These are phyloP conservation scores for Panicum hallii DNA, from an alignment of 202 grass and related monocot species.

Conservation along the genomic window DNA sequence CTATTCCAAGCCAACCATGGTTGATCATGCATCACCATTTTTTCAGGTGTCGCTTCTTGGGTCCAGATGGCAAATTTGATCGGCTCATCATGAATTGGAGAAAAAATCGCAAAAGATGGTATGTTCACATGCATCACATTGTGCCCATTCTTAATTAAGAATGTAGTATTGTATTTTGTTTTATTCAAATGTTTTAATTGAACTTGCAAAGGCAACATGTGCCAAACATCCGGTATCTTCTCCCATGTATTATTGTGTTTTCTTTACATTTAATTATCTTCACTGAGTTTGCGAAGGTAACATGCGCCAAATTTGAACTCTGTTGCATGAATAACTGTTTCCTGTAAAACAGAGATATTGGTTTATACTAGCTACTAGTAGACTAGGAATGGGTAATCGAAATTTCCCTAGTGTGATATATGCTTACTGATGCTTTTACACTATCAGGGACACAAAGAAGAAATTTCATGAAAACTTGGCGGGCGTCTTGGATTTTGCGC, in stretches of 20 bases:
- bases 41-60: constrained; percentile 80
- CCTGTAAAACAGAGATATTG: not conserved
- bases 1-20: constrained; percentile 29
- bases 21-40: constrained; percentile 22
- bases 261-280: not conserved
- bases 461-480: constrained; percentile 76
- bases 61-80: constrained; percentile 61
- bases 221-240: not conserved
- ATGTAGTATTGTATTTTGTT: not conserved
- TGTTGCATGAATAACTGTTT: constrained; percentile 16
- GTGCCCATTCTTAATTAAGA: not conserved
- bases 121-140: constrained; percentile 20
- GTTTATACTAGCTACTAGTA: not conserved
- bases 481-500: constrained; percentile 57
- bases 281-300: not conserved
- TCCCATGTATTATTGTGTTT: not conserved
- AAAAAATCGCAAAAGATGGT: constrained; percentile 80
- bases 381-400: not conserved
- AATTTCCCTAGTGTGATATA: not conserved
- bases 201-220: not conserved
- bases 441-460: constrained; percentile 55
- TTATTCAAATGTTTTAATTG: not conserved
- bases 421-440: not conserved
- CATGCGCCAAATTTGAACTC: not conserved
- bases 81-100: constrained; percentile 72